phyloP scores from a whole-genome alignment of 345 rosid species.

The Viola odorata region DNA sequence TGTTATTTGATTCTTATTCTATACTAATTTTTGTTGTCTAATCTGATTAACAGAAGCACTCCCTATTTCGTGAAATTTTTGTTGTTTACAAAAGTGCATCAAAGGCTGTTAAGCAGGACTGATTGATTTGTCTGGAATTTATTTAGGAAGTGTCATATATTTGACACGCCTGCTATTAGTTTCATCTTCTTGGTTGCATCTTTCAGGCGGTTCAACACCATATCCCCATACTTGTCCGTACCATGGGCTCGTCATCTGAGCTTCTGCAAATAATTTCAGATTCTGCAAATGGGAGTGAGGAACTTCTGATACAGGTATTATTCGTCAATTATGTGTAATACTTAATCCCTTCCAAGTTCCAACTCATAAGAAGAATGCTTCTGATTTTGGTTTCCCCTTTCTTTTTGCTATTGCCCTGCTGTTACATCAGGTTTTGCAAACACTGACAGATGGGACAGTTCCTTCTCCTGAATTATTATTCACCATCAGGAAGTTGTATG shows the following conservation, averaged over 20 bases:
- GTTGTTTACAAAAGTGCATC: slow-evolving; percentile 53
- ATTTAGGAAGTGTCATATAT: slow-evolving; percentile 5
- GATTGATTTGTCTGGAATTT: slow-evolving; percentile 15
- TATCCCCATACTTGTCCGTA: slow-evolving; percentile 87
- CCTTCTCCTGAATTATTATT: slow-evolving; percentile 77
- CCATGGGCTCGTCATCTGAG: slow-evolving; percentile 88
- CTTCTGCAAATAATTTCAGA: slow-evolving; percentile 90
- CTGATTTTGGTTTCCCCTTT: slow-evolving; percentile 18
- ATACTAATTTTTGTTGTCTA: slow-evolving; percentile 14
- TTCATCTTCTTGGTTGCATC: slow-evolving; percentile 17
- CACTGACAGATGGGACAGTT: slow-evolving; percentile 65
- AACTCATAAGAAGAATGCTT: background rate
- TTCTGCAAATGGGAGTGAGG: slow-evolving; percentile 83
- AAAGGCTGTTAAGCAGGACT: slow-evolving; percentile 74
- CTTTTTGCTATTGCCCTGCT: slow-evolving; percentile 8
- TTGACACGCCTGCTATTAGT: slow-evolving; percentile 3
- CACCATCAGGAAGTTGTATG: slow-evolving; percentile 73
- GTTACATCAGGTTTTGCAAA: slow-evolving; percentile 71
- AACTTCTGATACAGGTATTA: slow-evolving; percentile 79
- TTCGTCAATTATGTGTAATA: slow-evolving; percentile 11
- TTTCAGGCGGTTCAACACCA: slow-evolving; percentile 87
- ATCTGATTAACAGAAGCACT: slow-evolving; percentile 71
- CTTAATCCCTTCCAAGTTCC: background rate
- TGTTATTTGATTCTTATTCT: background rate
- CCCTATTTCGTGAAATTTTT: slow-evolving; percentile 80